phyloP scores from a whole-genome alignment of 768 basidiomycete species.

The Mycena metata region DNA sequence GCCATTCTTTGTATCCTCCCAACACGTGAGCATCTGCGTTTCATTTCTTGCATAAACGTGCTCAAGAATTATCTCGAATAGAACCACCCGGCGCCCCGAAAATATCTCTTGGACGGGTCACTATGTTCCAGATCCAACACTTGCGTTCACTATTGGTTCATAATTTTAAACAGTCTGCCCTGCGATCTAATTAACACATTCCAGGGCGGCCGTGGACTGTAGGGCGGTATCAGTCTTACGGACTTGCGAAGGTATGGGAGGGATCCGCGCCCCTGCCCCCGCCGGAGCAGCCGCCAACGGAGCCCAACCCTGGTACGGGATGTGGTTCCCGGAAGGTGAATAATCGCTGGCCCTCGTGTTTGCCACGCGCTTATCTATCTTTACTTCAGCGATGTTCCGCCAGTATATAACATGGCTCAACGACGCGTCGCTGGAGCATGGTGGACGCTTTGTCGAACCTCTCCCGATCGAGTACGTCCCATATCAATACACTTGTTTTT shows the following conservation, averaged over 20 bases:
- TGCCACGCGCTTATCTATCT: neutral
- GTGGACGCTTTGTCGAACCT: neutral
- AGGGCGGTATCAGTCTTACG: constrained; percentile 37
- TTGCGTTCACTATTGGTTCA: constrained; percentile 40
- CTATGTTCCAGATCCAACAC: constrained; percentile 50
- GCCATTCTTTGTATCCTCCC: neutral
- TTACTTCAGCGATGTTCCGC: neutral
- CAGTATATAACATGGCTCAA: constrained; percentile 25
- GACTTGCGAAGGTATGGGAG: constrained; percentile 40
- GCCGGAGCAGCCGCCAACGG: neutral
- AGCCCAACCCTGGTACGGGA: neutral
- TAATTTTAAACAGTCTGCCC: too few species aligned
- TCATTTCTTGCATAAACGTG: neutral
- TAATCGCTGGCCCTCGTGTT: neutral
- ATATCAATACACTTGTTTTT: neutral
- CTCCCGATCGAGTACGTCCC: constrained; percentile 17
- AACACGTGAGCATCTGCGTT: neutral
- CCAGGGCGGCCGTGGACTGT: constrained; percentile 35
- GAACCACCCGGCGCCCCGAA: neutral
- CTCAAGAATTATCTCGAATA: neutral
- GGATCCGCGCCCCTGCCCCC: constrained; percentile 38
- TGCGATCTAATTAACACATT: neutral
- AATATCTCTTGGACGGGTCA: constrained; percentile 39
- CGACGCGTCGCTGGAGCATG: constrained; percentile 18
- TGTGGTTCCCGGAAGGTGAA: constrained; percentile 23